A percentile compares a stretch with the other conserved stretches of the same genome.
These are phyloP conservation scores for Infundibulicybe gibba DNA, from an alignment of 768 basidiomycete species.

Conservation along the genomic window DNA sequence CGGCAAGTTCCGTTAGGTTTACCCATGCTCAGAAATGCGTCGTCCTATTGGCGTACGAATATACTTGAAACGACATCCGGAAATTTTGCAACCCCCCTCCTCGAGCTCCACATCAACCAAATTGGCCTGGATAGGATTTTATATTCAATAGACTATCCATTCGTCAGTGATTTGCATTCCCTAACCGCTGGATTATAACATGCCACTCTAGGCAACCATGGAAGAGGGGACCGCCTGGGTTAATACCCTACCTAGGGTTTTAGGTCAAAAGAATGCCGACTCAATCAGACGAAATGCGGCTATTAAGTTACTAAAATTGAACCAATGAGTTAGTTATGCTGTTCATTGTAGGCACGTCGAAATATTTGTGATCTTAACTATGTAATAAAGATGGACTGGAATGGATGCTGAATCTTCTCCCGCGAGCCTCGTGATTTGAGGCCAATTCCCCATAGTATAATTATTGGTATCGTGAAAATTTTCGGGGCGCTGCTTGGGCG, in stretches of 20 bases:
- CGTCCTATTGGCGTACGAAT: conserved; percentile 34
- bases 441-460: no score
- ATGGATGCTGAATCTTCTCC: no score
- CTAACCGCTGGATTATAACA: neutral
- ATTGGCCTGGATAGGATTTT: conserved; percentile 37
- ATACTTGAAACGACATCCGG: conserved; percentile 37
- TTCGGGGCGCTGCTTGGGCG: no score
- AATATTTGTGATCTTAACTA: no score
- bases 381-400: no score
- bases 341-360: no score
- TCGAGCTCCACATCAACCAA: conserved; percentile 33
- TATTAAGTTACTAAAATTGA: conserved; percentile 22
- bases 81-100: conserved; percentile 34
- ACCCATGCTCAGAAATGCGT: conserved; percentile 32
- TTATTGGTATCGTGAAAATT: no score
- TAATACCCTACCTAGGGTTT: conserved; percentile 13
- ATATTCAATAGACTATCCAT: conserved; percentile 37
- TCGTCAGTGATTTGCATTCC: conserved; percentile 14
- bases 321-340: conserved; percentile 7
- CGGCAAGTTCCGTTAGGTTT: conserved; percentile 23
- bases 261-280: conserved; percentile 15
- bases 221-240: conserved; percentile 19
- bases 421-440: no score
- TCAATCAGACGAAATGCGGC: conserved; percentile 23
- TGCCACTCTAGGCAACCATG: conserved; percentile 12